Conservation (phyloP, 2,329 filamentous ascomycete species). For the Epichloe sylvatica region DNA sequence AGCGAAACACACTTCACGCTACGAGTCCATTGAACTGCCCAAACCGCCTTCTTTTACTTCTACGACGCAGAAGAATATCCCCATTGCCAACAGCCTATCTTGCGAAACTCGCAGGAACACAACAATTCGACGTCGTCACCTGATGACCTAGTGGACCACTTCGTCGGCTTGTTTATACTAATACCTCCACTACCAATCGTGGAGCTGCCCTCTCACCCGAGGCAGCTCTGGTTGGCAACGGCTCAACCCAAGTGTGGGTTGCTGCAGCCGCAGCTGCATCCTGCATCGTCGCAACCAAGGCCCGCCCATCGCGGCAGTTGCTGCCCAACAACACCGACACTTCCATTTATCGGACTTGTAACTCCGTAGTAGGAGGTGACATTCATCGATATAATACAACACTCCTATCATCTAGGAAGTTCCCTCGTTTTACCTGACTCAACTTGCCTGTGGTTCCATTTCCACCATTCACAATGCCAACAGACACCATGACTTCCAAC, state of each 20-base stretch:
- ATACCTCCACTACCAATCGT: constrained; percentile 2
- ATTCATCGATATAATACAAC: constrained; percentile 6
- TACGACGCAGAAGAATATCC: not conserved
- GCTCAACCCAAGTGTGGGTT: constrained; percentile 1
- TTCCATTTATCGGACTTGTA: not conserved
- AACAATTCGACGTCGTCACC: not conserved
- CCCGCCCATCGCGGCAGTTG: not conserved
- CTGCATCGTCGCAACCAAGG: constrained; percentile 2
- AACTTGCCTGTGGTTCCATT: not conserved
- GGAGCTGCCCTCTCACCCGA: not conserved
- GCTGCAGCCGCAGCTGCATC: constrained; percentile 5
- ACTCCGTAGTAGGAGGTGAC: not conserved
- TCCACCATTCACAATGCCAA: not conserved
- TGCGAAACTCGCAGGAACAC: not conserved
- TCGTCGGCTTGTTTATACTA: not conserved
- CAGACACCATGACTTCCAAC: constrained; percentile 16
- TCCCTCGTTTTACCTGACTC: not conserved
- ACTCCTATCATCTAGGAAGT: not conserved
- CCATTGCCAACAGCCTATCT: not conserved
- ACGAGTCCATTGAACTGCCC: too few relatives aligned
- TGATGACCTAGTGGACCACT: not conserved
- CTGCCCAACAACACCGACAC: constrained; percentile 4
- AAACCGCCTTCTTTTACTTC: not conserved
- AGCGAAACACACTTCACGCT: not conserved
- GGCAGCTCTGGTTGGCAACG: constrained; percentile 5